A percentile compares a stretch with the other conserved stretches of the same genome.
Conservation (phyloP, 2,329 filamentous ascomycete genomes). For the Fusarium xylarioides region DNA sequence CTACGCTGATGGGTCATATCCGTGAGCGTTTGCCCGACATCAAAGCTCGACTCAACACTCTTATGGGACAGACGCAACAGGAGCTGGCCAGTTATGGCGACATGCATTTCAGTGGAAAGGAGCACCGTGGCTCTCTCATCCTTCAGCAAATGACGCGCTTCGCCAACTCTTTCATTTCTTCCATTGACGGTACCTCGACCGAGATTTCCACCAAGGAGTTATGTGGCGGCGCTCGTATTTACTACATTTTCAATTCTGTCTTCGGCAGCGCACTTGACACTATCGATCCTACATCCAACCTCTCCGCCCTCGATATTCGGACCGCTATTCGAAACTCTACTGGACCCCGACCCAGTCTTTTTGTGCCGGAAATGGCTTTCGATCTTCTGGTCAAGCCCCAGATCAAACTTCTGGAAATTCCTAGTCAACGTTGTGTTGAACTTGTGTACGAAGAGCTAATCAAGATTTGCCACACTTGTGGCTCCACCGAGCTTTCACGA, state of each 20-base stretch:
- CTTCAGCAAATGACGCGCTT: constrained; percentile 98
- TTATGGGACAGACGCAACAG: constrained; percentile 99
- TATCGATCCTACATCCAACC: constrained; percentile 94
- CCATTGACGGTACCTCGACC: constrained; percentile 97
- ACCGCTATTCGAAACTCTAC: constrained; percentile 99
- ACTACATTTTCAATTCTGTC: constrained; percentile 99
- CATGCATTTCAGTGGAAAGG: constrained; percentile 96
- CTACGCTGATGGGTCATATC: constrained; percentile 95
- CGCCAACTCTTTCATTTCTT: constrained; percentile 96
- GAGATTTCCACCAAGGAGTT: constrained; percentile 99
- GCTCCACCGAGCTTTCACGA: constrained; percentile 89
- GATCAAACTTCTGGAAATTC: constrained; percentile 94
- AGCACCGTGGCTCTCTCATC: constrained; percentile 93
- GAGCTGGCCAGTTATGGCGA: constrained; percentile 98
- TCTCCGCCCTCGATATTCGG: constrained; percentile 92
- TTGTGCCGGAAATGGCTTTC: constrained; percentile 97
- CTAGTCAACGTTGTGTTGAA: constrained; percentile 95
- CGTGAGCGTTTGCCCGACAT: constrained; percentile 96
- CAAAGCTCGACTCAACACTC: constrained; percentile 94
- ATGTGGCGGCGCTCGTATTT: constrained; percentile 92
- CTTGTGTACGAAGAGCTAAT: constrained; percentile 98
- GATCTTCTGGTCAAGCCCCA: constrained; percentile 97
- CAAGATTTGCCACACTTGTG: constrained; percentile 99
- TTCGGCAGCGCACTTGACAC: constrained; percentile 96
- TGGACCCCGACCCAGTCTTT: constrained; percentile 91